These are phyloP conservation scores for Cutaneotrichosporon sp. DNA, from an alignment of 1,284 basidiomycete genomes.

Conservation along the genomic window DNA sequence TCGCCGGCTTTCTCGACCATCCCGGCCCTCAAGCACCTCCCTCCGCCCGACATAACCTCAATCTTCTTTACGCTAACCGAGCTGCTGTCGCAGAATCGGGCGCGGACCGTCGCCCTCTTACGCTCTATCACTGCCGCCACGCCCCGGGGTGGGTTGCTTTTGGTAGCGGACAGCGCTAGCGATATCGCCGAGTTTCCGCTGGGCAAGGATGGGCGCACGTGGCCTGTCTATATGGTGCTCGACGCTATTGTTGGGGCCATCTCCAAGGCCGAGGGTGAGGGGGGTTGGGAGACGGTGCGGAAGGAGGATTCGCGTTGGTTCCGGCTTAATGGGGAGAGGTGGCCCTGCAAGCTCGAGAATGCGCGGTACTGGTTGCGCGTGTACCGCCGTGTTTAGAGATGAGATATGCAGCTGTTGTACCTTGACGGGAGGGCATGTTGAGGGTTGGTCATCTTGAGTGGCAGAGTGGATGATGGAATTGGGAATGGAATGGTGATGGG, in stretches of 20 bases:
- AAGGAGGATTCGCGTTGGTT: conserved; percentile 51
- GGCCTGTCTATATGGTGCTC: conserved; percentile 47
- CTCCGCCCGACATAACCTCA: conserved; percentile 45
- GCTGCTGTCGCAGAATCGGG: conserved; percentile 51
- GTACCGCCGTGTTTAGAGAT: conserved; percentile 38
- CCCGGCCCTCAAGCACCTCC: not conserved
- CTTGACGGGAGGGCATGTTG: not conserved
- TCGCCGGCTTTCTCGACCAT: not conserved
- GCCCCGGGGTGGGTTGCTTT: conserved; percentile 49
- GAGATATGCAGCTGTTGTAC: conserved; percentile 7
- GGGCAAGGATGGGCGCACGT: conserved; percentile 40
- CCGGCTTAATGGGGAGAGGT: conserved; percentile 46
- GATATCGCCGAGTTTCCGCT: conserved; percentile 48
- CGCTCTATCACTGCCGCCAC: conserved; percentile 41
- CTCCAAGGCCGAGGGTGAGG: conserved; percentile 5
- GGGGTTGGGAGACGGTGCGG: conserved; percentile 44
- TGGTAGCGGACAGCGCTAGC: conserved; percentile 53
- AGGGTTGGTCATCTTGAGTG: not conserved
- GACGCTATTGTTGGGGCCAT: conserved; percentile 37
- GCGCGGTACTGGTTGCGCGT: conserved; percentile 53
- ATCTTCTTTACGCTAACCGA: conserved; percentile 55
- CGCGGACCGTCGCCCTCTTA: conserved; percentile 50
- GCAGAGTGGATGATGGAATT: not conserved
- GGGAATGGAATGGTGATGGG: too few species aligned
- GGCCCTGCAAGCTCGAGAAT: conserved; percentile 54